These are phyloP conservation scores for Aspergillus affinis DNA, from an alignment of 495 filamentous ascomycete species.

Conservation along the genomic window DNA sequence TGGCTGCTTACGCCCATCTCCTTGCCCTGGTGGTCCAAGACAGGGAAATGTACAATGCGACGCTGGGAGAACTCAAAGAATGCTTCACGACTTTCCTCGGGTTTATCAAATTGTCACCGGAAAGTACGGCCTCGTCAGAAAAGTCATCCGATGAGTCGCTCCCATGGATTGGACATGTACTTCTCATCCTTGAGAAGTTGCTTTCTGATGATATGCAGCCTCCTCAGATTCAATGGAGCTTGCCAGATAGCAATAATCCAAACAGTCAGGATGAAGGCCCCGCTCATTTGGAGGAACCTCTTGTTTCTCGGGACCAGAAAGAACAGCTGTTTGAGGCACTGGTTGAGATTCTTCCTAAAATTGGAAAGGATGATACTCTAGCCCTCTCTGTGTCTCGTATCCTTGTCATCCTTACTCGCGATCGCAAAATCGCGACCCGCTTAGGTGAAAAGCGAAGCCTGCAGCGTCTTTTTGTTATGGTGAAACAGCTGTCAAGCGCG, in stretches of 20 bases:
- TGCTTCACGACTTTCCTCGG: slow-evolving; percentile 71
- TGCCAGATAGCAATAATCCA: slow-evolving; percentile 57
- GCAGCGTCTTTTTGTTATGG: slow-evolving; percentile 88
- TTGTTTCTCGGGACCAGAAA: slow-evolving; percentile 66
- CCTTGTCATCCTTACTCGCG: slow-evolving; percentile 86
- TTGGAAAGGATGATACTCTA: slow-evolving; percentile 82
- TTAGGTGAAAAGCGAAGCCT: slow-evolving; percentile 87
- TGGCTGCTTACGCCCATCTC: slow-evolving; percentile 91
- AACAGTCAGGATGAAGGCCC: slow-evolving; percentile 47
- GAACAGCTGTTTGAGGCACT: slow-evolving; percentile 69
- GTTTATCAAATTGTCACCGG: slow-evolving; percentile 71
- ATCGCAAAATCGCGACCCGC: slow-evolving; percentile 66
- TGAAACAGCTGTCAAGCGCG: slow-evolving; percentile 80
- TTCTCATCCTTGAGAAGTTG: slow-evolving; percentile 87
- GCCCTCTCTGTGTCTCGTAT: slow-evolving; percentile 81
- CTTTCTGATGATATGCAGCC: slow-evolving; percentile 85
- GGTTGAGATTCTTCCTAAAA: slow-evolving; percentile 75
- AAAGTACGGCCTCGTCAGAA: slow-evolving; percentile 55
- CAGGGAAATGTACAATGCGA: slow-evolving; percentile 74
- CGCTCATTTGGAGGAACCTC: slow-evolving; percentile 58
- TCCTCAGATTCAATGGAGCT: slow-evolving; percentile 67
- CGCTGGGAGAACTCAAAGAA: slow-evolving; percentile 73
- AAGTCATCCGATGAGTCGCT: slow-evolving; percentile 70
- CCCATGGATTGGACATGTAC: slow-evolving; percentile 88
- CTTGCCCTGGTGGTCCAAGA: slow-evolving; percentile 85